phyloP scores from a whole-genome alignment of 805 yeast species.

The Candida qinlingensis region DNA sequence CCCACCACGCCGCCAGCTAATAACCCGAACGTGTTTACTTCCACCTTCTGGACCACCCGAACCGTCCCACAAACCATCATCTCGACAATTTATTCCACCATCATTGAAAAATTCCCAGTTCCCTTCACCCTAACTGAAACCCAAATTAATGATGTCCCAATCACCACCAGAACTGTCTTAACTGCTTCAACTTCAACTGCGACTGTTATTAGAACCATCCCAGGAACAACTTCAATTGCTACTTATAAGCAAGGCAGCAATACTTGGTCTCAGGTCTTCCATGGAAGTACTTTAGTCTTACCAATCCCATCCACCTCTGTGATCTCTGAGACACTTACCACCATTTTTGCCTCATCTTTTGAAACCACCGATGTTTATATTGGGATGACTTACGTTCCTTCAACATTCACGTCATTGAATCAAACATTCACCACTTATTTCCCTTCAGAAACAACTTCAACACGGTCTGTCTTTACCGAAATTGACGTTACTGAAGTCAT shows the following conservation, averaged over 20 bases:
- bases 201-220: slow-evolving; percentile 9
- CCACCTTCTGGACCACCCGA: slow-evolving; percentile 6
- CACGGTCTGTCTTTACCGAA: background rate
- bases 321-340: slow-evolving; percentile 3
- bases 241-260: slow-evolving; percentile 2
- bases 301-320: slow-evolving; percentile 11
- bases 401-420: slow-evolving; percentile 5
- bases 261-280: slow-evolving; percentile 3
- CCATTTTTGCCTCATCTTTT: background rate
- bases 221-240: slow-evolving; percentile 3
- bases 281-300: slow-evolving; percentile 11
- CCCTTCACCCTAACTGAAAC: slow-evolving; percentile 6
- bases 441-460: slow-evolving; percentile 1
- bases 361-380: slow-evolving; percentile 1
- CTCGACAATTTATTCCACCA: slow-evolving; percentile 5
- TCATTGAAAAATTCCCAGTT: background rate
- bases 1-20: background rate
- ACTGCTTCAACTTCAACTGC: slow-evolving; percentile 10
- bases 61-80: background rate
- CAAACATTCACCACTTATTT: slow-evolving; percentile 11
- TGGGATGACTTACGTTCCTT: slow-evolving; percentile 6
- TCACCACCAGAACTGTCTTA: background rate
- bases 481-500: slow-evolving; percentile 2
- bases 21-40: background rate
- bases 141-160: background rate